Conservation (phyloP, 2,329 filamentous ascomycete genomes). For the Chalara sp. region DNA sequence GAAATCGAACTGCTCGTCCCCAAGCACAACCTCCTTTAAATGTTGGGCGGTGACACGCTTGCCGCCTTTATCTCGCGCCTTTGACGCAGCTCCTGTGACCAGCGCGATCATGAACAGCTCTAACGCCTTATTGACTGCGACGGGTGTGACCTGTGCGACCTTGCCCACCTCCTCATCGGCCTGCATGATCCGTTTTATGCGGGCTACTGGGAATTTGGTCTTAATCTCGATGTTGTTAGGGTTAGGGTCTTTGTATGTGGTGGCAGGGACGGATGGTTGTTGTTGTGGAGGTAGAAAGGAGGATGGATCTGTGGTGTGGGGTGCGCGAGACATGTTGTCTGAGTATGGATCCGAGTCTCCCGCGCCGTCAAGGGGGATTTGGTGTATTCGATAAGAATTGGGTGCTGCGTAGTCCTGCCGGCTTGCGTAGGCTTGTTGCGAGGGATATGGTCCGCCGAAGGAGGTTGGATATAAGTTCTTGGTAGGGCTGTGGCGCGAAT, state of each 20-base stretch:
- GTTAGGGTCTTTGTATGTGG: slow-evolving; percentile 39
- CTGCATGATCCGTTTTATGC: slow-evolving; percentile 99
- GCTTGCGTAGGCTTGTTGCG: not conserved
- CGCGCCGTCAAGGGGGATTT: too few species aligned
- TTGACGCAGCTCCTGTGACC: slow-evolving; percentile 78
- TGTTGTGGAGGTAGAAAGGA: not conserved
- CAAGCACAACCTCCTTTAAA: slow-evolving; percentile 83
- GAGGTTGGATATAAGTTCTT: slow-evolving; percentile 9
- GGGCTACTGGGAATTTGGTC: slow-evolving; percentile 93
- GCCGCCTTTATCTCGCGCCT: slow-evolving; percentile 74
- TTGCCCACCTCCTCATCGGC: slow-evolving; percentile 98
- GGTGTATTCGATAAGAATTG: too few species aligned
- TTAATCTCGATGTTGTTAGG: slow-evolving; percentile 59
- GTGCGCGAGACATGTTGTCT: not conserved
- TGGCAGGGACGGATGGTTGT: slow-evolving; percentile 2
- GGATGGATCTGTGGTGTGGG: not conserved
- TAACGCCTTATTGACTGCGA: slow-evolving; percentile 88
- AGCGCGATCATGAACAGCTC: slow-evolving; percentile 97
- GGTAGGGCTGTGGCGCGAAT: not conserved
- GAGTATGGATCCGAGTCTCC: too few species aligned
- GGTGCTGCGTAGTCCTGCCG: not conserved
- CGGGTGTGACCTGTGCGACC: slow-evolving; percentile 94
- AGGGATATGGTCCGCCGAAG: not conserved
- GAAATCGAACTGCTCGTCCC: slow-evolving; percentile 89
- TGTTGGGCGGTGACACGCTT: slow-evolving; percentile 88